phyloP scores from a whole-genome alignment of 495 filamentous ascomycete genomes.

The Tuber indicum region DNA sequence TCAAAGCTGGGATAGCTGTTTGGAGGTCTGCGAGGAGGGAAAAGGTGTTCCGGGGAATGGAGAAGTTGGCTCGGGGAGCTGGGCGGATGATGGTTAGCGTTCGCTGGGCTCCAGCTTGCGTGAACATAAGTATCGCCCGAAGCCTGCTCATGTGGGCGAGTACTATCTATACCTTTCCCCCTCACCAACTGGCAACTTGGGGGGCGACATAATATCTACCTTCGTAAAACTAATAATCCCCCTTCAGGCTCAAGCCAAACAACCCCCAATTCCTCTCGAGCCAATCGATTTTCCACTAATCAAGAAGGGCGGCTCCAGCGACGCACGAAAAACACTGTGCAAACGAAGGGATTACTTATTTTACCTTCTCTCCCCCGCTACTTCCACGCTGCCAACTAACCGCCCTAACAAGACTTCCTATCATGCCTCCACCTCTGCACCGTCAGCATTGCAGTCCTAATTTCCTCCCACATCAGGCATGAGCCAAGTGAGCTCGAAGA shows the following conservation, averaged over 20 bases:
- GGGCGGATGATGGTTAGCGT: conserved; percentile 31
- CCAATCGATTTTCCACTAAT: conserved; percentile 68
- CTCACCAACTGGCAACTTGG: not conserved
- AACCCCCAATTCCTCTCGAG: conserved; percentile 53
- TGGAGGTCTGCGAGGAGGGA: conserved; percentile 46
- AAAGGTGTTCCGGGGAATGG: conserved; percentile 50
- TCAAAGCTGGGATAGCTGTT: conserved; percentile 21
- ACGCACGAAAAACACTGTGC: conserved; percentile 80
- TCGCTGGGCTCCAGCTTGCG: conserved; percentile 41
- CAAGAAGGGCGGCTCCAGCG: conserved; percentile 77
- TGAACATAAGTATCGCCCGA: conserved; percentile 39
- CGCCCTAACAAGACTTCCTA: too few relatives aligned
- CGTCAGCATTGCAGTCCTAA: conserved; percentile 78
- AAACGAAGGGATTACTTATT: conserved; percentile 60
- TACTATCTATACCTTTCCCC: not conserved
- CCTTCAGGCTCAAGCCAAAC: conserved; percentile 21
- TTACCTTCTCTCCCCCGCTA: not conserved
- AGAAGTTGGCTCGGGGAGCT: conserved; percentile 40
- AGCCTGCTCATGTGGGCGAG: conserved; percentile 19
- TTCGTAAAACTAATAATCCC: not conserved
- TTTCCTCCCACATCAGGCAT: conserved; percentile 83
- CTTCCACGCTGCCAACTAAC: too few relatives aligned
- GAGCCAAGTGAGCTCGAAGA: conserved; percentile 63
- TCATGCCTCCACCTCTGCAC: conserved; percentile 58
- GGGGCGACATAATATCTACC: too few relatives aligned